These are phyloP conservation scores for Gynandropsis gynandra DNA, from an alignment of 345 rosid species.

Conservation along the genomic window DNA sequence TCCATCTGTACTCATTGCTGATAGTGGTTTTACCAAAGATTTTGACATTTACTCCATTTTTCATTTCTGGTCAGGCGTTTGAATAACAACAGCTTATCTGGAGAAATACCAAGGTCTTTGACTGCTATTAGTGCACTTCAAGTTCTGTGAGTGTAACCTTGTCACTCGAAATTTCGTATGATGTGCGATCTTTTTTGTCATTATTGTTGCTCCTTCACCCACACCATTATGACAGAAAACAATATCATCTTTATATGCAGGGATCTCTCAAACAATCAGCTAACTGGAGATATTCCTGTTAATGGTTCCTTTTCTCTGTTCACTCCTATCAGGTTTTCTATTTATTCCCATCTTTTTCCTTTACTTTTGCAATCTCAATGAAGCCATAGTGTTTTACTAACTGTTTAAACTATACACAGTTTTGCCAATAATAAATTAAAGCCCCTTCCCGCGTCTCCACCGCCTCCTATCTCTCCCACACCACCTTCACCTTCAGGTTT, in stretches of 20 bases:
- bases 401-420: slow-evolving; percentile 22
- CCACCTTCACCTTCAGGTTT: slow-evolving; percentile 31
- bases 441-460: slow-evolving; percentile 29
- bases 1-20: slow-evolving; percentile 5
- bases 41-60: slow-evolving; percentile 13
- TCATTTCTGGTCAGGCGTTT: slow-evolving; percentile 33
- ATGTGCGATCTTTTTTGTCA: slow-evolving; percentile 3
- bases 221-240: slow-evolving; percentile 12
- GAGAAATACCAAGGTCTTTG: slow-evolving; percentile 36
- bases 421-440: slow-evolving; percentile 25
- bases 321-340: slow-evolving; percentile 36
- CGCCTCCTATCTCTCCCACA: slow-evolving; percentile 32
- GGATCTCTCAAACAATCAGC: slow-evolving; percentile 31
- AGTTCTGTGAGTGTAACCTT: slow-evolving; percentile 31
- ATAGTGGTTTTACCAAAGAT: not conserved
- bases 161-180: slow-evolving; percentile 10
- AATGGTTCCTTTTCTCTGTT: slow-evolving; percentile 38
- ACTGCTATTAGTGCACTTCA: slow-evolving; percentile 26
- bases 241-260: slow-evolving; percentile 23
- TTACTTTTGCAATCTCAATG: not conserved
- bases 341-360: not conserved
- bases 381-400: slow-evolving; percentile 12
- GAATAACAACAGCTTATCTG: slow-evolving; percentile 32
- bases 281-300: slow-evolving; percentile 36
- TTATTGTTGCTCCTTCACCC: slow-evolving; percentile 4